Evolutionary conservation across 148 eudicot genomes (phyloP).

Genomic region (Agrostemma githago): DNA sequence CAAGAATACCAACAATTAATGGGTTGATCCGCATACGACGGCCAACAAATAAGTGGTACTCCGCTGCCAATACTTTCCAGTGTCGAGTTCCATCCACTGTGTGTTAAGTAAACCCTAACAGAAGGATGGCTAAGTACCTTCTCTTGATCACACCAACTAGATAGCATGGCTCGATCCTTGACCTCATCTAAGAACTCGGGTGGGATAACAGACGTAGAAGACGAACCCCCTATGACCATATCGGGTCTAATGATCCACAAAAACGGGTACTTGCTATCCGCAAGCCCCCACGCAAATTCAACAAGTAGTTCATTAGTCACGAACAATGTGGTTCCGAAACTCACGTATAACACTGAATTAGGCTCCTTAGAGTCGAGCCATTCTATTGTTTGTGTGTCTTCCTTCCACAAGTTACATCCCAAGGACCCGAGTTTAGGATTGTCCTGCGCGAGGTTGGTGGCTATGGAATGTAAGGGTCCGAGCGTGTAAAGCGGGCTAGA

Average conservation of each 20-base stretch:
- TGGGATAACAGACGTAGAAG: slow-evolving; percentile 4
- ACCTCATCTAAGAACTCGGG: slow-evolving; percentile 22
- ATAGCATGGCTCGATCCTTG: slow-evolving; percentile 5
- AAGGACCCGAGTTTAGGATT: slow-evolving; percentile 5
- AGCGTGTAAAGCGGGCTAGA: slow-evolving; percentile 31
- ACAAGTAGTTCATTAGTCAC: slow-evolving; percentile 24
- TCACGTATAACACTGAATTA: slow-evolving; percentile 17
- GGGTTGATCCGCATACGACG: slow-evolving; percentile 31
- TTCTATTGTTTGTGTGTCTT: slow-evolving; percentile 20
- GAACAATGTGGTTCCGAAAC: slow-evolving; percentile 23
- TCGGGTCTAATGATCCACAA: slow-evolving; percentile 30
- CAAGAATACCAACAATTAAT: slow-evolving; percentile 29
- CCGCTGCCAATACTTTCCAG: slow-evolving; percentile 25
- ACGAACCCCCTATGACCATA: slow-evolving; percentile 16
- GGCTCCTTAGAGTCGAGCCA: slow-evolving; percentile 23
- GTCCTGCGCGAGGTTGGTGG: neutral
- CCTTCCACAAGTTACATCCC: slow-evolving; percentile 35
- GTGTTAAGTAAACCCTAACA: slow-evolving; percentile 23
- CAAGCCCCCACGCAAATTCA: slow-evolving; percentile 34
- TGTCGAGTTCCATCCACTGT: slow-evolving; percentile 33
- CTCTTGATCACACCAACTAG: slow-evolving; percentile 30
- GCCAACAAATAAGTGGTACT: slow-evolving; percentile 30
- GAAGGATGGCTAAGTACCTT: slow-evolving; percentile 25
- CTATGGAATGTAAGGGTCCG: slow-evolving; percentile 37
- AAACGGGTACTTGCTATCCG: slow-evolving; percentile 19